A percentile compares a stretch with the other conserved stretches of the same genome.
Evolutionary conservation across 139 green algal genomes (phyloP).

Genomic region (Micractinium sp.): DNA sequence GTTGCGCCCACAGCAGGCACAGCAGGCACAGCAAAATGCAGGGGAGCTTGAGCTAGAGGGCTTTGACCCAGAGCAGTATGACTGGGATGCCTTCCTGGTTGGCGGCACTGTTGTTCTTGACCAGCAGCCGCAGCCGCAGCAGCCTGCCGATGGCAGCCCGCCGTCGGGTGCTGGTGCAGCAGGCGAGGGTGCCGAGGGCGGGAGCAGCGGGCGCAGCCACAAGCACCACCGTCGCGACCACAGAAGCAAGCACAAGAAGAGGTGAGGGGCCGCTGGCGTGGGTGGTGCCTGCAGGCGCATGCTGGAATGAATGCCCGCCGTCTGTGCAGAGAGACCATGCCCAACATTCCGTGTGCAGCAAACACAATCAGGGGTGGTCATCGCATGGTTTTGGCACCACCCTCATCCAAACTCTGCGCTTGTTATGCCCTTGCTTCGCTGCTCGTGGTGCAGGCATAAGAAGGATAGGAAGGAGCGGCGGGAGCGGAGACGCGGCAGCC

Average conservation of each 20-base stretch:
- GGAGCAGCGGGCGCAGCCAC: constrained; percentile 7
- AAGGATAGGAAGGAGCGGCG: constrained; percentile 1
- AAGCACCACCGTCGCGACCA: neutral
- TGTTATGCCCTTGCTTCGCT: neutral
- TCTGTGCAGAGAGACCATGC: no score
- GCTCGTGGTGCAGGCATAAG: neutral
- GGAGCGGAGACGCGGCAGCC: constrained; percentile 6
- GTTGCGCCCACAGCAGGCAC: neutral
- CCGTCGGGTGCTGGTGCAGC: neutral
- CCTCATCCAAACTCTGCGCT: no score
- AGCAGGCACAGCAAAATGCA: neutral
- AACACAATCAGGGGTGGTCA: no score
- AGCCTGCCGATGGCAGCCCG: neutral
- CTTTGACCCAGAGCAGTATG: neutral
- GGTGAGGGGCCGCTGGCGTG: neutral
- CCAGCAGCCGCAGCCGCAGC: neutral
- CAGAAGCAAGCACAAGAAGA: neutral
- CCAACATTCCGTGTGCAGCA: no score
- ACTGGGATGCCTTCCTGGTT: constrained; percentile 24
- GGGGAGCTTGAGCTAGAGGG: neutral
- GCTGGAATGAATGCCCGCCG: no score
- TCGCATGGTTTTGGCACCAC: no score
- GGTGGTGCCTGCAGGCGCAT: no score
- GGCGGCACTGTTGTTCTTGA: neutral
- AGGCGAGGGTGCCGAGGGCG: no score